Base-by-base conservation (phyloP, 2,329 filamentous ascomycete genomes). In the Penicillium sp. region DNA sequence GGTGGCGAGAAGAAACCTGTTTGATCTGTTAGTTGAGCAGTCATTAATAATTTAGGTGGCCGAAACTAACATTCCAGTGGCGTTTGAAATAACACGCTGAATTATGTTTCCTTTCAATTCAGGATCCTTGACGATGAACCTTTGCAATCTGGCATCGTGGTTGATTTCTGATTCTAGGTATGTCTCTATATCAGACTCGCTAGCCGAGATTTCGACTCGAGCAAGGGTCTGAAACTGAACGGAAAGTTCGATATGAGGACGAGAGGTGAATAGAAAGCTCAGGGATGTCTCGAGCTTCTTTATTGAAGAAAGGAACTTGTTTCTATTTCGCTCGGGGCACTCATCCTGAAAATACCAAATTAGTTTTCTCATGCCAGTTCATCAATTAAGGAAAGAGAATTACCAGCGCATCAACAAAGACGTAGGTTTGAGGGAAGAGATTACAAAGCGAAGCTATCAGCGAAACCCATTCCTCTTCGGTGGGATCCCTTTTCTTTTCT, bases 1-100 rank as follows among this genome's bases (percentile, higher is more conserved):
- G 42, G 12, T n/a, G 12, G 56, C 56, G 20, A 55, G 51, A 20
- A 58, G 51, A 16, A 58, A 58, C 56, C 56, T 54, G 38, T 9
- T 40, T 38, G 14, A 38, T 28, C 24, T 18, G 20, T 48, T 20
- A 43, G 30, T 48, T 24, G n/a, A n/a, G 5, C 16, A n/a, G 9
- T 38, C 20, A 28, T 23, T 18, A 35, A 3, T 18, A 14, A 24
- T n/a, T 5, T 5, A 47, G 28, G 30, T 16, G n/a, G n/a, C n/a
- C n/a, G 18, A 12, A 26, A 57, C 55, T 20, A 6, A 57, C 48
- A 57, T 57, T 5, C 55, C 55, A 43, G 18, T 23, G 11, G 55
- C 55, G 16, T 57, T 57, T 54, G 38, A n/a, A n/a, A 23, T 47
- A 4, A 57, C 38, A 28, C 21, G 24, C 38, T 52, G 18, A 8